Base-by-base conservation (phyloP, 78 protist genomes). In the Polysphondylium violaceum region DNA sequence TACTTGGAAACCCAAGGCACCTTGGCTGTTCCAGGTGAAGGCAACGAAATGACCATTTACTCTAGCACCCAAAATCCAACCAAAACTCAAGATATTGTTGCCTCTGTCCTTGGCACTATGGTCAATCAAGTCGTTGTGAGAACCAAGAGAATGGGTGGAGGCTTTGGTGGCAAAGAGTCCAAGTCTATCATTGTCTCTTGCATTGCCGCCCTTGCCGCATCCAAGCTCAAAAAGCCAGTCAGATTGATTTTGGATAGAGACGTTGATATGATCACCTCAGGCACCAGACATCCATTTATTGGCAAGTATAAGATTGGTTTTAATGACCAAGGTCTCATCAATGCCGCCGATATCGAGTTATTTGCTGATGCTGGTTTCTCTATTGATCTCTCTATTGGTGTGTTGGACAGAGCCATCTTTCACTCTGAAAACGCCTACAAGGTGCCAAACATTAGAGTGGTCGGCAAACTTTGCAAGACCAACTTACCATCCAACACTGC, bases 81-180 rank as follows among this genome's bases (percentile, higher is more conserved):
- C 9, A 88, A 95, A 76, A 92, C 97, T 21, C 98, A 97, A 59
- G 23, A 19, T 3, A 23, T 47, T 9, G 88, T 96, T 14, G 68
- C 95, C 5, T 21, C 58, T 21, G 97, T 89, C 4, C 92, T 97
- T 8, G 98, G 97, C 44, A 72, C 97, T 33, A 76, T 96, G 47
- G 67, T 47, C 29, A 68, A 74, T 74, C 67, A 68, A 31, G 97
- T 98, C 1, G 77, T 56, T 3, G 74, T 43, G 58, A 40, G 59
- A 35, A 56, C 76, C 29, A 76, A 76, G 74, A 95, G 99, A 38
- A 44, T 95, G 41, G 99, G 99, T 55, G 99, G 99, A n/a, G 99
- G 99, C 35, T 99, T 97, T 75, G 99, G 99, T 67, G 99, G 99
- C 29, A 98, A 98, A 94, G 98, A 94, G 58, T 40, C 98, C 21